Percentiles rank a stretch among this genome's conserved stretches.
Conservation (phyloP, 1,284 basidiomycete genomes). For the Rhodotorula sp. region DNA sequence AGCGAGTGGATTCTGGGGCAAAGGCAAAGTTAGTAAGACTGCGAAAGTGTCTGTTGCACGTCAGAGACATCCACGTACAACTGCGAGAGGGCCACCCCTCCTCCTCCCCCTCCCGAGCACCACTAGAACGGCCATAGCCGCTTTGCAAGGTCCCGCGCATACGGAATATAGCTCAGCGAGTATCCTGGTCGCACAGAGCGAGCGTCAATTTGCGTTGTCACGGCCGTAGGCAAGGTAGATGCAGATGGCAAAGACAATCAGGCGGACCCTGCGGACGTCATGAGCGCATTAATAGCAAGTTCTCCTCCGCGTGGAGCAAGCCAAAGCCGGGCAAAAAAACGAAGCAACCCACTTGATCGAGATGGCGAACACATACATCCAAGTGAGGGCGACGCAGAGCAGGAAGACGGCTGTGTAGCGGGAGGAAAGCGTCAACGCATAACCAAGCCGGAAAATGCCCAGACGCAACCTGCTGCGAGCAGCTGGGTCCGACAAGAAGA, state of each 20-base stretch:
- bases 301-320: no score
- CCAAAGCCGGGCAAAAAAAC: background rate
- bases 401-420: slow-evolving; percentile 23
- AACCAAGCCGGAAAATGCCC: no score
- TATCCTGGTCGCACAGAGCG: slow-evolving; percentile 21
- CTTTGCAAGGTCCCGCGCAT: slow-evolving; percentile 60
- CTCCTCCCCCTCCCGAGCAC: no score
- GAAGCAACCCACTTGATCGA: slow-evolving; percentile 20
- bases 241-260: slow-evolving; percentile 40
- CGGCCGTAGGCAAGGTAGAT: slow-evolving; percentile 51
- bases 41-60: no score
- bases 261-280: slow-evolving; percentile 24
- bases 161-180: slow-evolving; percentile 70
- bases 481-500: background rate
- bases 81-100: no score
- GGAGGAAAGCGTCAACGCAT: background rate
- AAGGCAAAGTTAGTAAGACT: slow-evolving; percentile 3
- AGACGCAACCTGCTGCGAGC: no score
- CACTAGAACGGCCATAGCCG: slow-evolving; percentile 22
- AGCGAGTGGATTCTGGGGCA: slow-evolving; percentile 62
- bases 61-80: no score
- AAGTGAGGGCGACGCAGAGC: slow-evolving; percentile 36
- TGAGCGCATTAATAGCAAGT: background rate
- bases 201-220: slow-evolving; percentile 40
- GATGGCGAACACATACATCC: slow-evolving; percentile 39